Evolutionary conservation across 495 filamentous ascomycete species (phyloP).

Genomic region (Penicillium ochrochloron): DNA sequence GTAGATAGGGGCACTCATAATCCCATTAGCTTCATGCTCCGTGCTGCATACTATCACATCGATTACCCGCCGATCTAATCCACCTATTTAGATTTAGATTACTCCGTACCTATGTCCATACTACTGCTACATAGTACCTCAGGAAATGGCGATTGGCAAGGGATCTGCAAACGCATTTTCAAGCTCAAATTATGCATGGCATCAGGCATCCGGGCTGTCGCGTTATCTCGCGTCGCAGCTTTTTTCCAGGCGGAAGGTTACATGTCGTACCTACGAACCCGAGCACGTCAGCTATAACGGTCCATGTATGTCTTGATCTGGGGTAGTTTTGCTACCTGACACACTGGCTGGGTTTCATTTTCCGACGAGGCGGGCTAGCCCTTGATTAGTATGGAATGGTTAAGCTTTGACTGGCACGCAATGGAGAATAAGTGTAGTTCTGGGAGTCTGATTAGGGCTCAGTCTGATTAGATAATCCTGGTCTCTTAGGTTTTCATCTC

Average conservation of each 20-base stretch:
- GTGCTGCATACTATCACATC: background rate
- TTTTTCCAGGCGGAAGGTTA: no score
- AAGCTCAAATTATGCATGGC: background rate
- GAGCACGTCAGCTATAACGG: background rate
- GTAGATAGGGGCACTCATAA: background rate
- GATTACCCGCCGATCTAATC: background rate
- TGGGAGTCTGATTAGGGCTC: background rate
- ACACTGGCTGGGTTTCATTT: constrained; percentile 8
- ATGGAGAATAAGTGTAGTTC: background rate
- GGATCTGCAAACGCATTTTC: constrained; percentile 16
- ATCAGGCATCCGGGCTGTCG: background rate
- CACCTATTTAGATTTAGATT: background rate
- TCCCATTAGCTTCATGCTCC: background rate
- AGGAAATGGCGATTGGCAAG: background rate
- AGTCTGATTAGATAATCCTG: background rate
- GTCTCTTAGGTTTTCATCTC: background rate
- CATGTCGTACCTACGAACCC: background rate
- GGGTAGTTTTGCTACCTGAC: background rate
- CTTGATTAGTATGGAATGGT: background rate
- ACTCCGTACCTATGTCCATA: background rate
- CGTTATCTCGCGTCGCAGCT: constrained; percentile 9
- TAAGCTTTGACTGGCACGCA: background rate
- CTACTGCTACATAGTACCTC: no score
- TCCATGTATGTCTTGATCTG: background rate
- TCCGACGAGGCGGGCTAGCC: background rate